phyloP scores from a whole-genome alignment of 805 yeast species.

The Ogataea nakhonphanomensis region DNA sequence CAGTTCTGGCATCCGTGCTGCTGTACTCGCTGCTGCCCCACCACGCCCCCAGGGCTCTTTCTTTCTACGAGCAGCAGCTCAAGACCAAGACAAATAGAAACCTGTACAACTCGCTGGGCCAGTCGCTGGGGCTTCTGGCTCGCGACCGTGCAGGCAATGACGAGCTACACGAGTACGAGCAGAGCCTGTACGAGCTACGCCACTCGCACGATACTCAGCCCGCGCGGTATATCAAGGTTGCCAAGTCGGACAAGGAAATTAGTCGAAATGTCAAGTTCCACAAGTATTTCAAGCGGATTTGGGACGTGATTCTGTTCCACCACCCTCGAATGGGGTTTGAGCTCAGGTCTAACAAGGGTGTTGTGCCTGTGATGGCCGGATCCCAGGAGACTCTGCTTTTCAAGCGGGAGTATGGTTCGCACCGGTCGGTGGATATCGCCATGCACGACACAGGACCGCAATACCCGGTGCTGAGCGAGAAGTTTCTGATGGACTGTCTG shows the following conservation, averaged over 20 bases:
- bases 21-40: slow-evolving; percentile 1
- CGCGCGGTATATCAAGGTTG: slow-evolving; percentile 8
- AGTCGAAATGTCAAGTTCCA: slow-evolving; percentile 20
- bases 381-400: slow-evolving; percentile 6
- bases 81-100: slow-evolving; percentile 1
- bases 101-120: neutral
- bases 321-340: slow-evolving; percentile 28
- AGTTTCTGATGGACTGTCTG: slow-evolving; percentile 48
- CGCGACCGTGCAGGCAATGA: neutral
- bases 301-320: slow-evolving; percentile 19
- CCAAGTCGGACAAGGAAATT: slow-evolving; percentile 17
- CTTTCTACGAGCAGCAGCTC: slow-evolving; percentile 22
- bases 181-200: slow-evolving; percentile 9
- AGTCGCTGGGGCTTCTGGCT: no score
- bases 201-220: slow-evolving; percentile 8
- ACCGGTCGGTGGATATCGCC: slow-evolving; percentile 30
- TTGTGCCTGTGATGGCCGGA: neutral
- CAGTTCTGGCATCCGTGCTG: neutral
- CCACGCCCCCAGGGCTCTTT: slow-evolving; percentile 6
- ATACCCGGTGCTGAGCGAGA: slow-evolving; percentile 46
- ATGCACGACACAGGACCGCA: slow-evolving; percentile 27
- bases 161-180: slow-evolving; percentile 15
- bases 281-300: slow-evolving; percentile 20
- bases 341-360: slow-evolving; percentile 2
- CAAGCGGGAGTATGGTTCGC: slow-evolving; percentile 27